Conservation (phyloP, 2,329 filamentous ascomycete genomes). For the Xylaria sp. region DNA sequence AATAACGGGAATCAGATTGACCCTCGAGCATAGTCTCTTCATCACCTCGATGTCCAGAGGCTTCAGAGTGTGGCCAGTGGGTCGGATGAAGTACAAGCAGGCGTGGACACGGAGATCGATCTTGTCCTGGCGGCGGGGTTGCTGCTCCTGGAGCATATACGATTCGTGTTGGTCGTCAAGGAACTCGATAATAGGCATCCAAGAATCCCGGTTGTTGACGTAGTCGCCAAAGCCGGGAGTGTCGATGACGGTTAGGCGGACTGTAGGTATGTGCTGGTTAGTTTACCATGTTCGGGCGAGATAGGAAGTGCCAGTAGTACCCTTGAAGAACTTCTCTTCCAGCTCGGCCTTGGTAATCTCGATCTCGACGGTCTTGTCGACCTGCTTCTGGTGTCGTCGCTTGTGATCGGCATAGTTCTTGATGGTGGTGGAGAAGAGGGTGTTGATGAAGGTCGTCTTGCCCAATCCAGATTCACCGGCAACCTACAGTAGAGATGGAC, state of each 20-base stretch:
- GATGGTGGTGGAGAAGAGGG: constrained; percentile 99
- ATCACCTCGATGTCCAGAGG: constrained; percentile 99
- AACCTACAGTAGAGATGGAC: constrained; percentile 63
- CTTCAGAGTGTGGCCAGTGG: constrained; percentile 97
- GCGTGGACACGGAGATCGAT: constrained; percentile 98
- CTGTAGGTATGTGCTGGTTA: constrained; percentile 50
- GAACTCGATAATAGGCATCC: constrained; percentile 99
- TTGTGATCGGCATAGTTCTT: constrained; percentile 99
- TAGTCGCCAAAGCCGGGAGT: constrained; percentile 99
- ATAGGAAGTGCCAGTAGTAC: constrained; percentile 49
- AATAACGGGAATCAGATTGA: constrained; percentile 97
- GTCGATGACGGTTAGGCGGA: constrained; percentile 97
- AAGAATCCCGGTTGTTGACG: constrained; percentile 99
- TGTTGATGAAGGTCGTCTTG: constrained; percentile 99
- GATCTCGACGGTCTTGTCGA: constrained; percentile 99
- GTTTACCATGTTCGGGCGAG: neutral
- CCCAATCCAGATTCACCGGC: constrained; percentile 97
- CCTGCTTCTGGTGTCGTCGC: constrained; percentile 97
- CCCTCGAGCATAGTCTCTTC: constrained; percentile 97
- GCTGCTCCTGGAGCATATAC: constrained; percentile 99
- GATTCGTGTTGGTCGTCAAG: constrained; percentile 99
- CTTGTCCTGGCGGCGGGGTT: constrained; percentile 96
- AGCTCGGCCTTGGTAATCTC: constrained; percentile 99
- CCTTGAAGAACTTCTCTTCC: constrained; percentile 99
- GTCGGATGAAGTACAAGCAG: constrained; percentile 98